Base-by-base conservation (phyloP, 257 asterid species). In the Agastache rugosa region DNA sequence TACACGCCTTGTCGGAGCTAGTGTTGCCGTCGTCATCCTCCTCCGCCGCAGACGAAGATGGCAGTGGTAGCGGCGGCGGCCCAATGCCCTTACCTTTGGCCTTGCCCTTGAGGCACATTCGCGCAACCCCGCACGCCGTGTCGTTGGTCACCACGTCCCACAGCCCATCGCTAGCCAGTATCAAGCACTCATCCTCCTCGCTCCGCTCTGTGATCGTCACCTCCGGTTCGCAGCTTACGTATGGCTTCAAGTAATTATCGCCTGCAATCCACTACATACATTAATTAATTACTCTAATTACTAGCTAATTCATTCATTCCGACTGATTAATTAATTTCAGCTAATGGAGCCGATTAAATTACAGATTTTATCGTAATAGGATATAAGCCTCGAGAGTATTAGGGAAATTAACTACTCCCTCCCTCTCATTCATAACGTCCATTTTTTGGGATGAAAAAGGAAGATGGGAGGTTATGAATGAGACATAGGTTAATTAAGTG, bases 131-230 rank as follows among this genome's bases (percentile, higher is more conserved):
- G 35, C 96, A 91, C 1, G 96, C 95, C 0, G 87, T 88, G 17
- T 88, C 90, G 45, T 90, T 90, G 0, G 97, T 80, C 60, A 91
- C 92, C 74, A 89, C 96, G 15, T 91, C 96, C 97, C 97, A 91
- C 63, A 91, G 75, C 7, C 96, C 97, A n/a, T 89, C 96, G 55
- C 96, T 91, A 0, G 90, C 97, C 3, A 91, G 65, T 31, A 91
- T 91, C 77, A 91, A 56, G 55, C 88, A 91, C 73, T 88, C 97
- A 3, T 91, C 97, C 2, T 81, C 95, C 4, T 70, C 83, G 1
- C 74, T 78, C 42, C 96, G 80, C 34, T 83, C 90, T 0, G 85
- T 85, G 22, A 84, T 76, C 15, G 91, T 91, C 83, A 91, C 90
- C 73, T 91, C 97, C 9, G 97, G 96, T 25, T 87, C 93, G 22